Evolutionary conservation across 106 monocot species (phyloP), one percentile per base, ranked within the genome.

Genomic region (Allium sativum): DNA sequence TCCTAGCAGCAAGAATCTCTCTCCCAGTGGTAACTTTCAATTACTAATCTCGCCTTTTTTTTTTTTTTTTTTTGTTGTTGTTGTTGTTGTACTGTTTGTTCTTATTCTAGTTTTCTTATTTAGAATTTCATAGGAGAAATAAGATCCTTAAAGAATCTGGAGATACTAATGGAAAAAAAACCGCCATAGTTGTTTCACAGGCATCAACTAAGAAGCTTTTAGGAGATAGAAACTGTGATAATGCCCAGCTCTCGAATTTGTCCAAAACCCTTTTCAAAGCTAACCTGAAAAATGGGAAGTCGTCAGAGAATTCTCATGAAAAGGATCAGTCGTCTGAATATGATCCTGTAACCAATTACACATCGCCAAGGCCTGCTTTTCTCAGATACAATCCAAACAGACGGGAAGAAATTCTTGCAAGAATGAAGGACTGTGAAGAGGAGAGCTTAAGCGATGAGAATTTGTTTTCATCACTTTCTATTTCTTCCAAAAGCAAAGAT

Each of bases 261-360:
- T 42, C 63, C 4, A 47, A 47, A 44, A 22, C 63, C 22, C 46
- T 22, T 4, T n/a, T 65, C 7, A 22, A 0, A 4, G 14, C 4
- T 13, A 63, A 46, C 63, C 16, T n/a, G 12, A 48, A 63, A 10
- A 17, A 63, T 45, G 21, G 48, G 48, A 8, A 16, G 1, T 8
- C 20, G 21, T 20, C 22, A 20, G 56, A 20, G 11, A 19, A 2
- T 8, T 4, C 21, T 17, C 60, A 60, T 43, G 60, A 44, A 42
- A 60, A 7, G 44, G 17, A 16, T 15, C 40, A 7, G 18, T 10
- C 40, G 13, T 48, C 18, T 44, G 21, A 48, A 40, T 65, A 65
- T 40, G 64, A 65, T 52, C 64, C 64, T 2, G 64, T 65, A 40
- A 65, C 21, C 50, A 65, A 65, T 40, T 65, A 40, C 21, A 65